Percentiles rank a stretch among this genome's conserved stretches.
phyloP scores from a whole-genome alignment of 352 stramenopile genomes.

The Globisporangium rhizosaccharum region DNA sequence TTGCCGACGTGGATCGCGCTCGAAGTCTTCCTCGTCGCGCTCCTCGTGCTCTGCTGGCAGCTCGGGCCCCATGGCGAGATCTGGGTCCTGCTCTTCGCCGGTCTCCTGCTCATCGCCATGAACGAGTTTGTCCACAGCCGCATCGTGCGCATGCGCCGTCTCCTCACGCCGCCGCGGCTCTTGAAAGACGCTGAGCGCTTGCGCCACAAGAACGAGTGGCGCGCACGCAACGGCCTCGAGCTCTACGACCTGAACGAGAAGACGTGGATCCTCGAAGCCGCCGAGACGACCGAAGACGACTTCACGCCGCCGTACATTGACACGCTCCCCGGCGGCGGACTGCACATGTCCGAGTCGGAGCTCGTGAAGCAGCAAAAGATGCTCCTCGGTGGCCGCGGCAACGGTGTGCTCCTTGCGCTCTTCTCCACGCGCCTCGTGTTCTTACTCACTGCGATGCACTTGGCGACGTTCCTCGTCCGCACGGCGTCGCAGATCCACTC shows the following conservation, averaged over 20 bases:
- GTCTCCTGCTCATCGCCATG: conserved; percentile 34
- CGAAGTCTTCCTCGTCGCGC: conserved; percentile 39
- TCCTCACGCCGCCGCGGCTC: conserved; percentile 49
- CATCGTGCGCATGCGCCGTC: conserved; percentile 40
- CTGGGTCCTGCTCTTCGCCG: conserved; percentile 28
- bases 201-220: conserved; percentile 49
- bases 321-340: conserved; percentile 26
- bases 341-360: conserved; percentile 32
- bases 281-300: conserved; percentile 19
- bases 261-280: conserved; percentile 32
- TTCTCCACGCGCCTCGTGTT: conserved; percentile 71
- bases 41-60: conserved; percentile 42
- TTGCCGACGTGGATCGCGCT: conserved; percentile 60
- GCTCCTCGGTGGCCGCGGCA: conserved; percentile 35
- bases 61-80: conserved; percentile 33
- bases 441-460: conserved; percentile 62
- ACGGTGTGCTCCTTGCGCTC: conserved; percentile 52
- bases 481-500: conserved; percentile 33
- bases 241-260: conserved; percentile 35
- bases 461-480: conserved; percentile 58
- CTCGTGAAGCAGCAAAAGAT: conserved; percentile 33
- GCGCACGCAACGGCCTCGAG: conserved; percentile 32
- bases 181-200: conserved; percentile 57
- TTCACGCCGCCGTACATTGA: conserved; percentile 53
- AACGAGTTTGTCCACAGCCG: conserved; percentile 46